Base-by-base conservation (phyloP, 768 basidiomycete species). In the Rickenella mellea region DNA sequence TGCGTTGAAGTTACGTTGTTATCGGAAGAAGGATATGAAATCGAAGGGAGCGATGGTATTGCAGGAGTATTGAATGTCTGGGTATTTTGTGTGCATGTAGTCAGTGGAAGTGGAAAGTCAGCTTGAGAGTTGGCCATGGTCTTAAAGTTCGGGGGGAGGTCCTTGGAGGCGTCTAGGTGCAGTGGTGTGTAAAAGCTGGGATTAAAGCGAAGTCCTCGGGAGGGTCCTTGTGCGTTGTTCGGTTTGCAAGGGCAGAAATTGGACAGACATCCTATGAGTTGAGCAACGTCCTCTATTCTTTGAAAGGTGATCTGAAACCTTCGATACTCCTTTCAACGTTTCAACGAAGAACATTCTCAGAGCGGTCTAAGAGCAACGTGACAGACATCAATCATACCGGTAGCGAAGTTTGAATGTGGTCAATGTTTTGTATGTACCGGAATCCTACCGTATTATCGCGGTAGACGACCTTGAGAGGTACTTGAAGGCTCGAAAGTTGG, bases 381-480 rank as follows among this genome's bases (percentile, higher is more conserved):
- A 15, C 7, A 8, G 10, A 36, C 3, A 36, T 19, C 10, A 17
- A 36, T 10, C 33, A 10, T 36, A 36, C 33, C 33, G 33, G 24
- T 7, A 15, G 33, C 24, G 33, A n/a, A 10, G 33, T 36, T 36
- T 3, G 46, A 27, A 11, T 22, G 33, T 11, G 33, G 19, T 36
- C 24, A 10, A n/a, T n/a, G 15, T 19, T 17, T 36, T 81, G 67
- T 26, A 85, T 61, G 51, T 88, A 89, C 19, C 85, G 78, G 33
- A 89, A 72, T 10, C 86, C 86, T 21, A 87, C 80, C 0, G 80
- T 66, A 4, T 71, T 66, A 42, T 82, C 84, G 19, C 81, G 77
- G 55, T 83, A 84, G 8, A 88, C 83, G 6, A 83, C 85, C 57
- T 86, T 87, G 31, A 89, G 60, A n/a, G 86, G 83, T 24, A 81